Evolutionary conservation across 2,329 filamentous ascomycete genomes (phyloP), one percentile per base, ranked within the genome.

Genomic region (Aspergillus arachidicola): DNA sequence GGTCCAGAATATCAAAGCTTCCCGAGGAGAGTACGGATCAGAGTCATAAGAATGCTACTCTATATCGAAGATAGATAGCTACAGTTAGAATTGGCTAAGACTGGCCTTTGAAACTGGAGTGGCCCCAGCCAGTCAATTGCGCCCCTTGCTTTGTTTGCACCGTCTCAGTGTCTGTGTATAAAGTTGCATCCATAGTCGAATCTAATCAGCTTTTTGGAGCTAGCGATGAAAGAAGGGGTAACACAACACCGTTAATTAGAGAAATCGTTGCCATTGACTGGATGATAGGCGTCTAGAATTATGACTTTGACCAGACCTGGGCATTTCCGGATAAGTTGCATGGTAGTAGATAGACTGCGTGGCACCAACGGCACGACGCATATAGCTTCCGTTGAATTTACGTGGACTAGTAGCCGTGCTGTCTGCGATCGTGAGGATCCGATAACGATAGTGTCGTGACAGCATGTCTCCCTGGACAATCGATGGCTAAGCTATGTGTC

Each of bases 361-460:
- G 61, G 56, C 61, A 57, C 57, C 54, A 59, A 41, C 57, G 61
- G 61, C 54, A 51, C 43, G 45, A 56, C 57, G 48, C 36, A 59
- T 54, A 36, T 30, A 28, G 26, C 38, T 38, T 54, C 58, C 48
- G 23, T 21, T 45, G 36, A 38, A 50, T 53, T 23, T 19, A 50
- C 30, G 51, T 54, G 21, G n/a, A 36, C 12, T n/a, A 14, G n/a
- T 10, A 34, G 30, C 7, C 2, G 9, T 54, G 19, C 51, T 36
- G 51, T 36, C 32, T 38, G 30, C 4, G 51, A 48, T 45, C 36
- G 28, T 54, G 28, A 26, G 28, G 23, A 51, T 51, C 26, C 26
- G 19, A 51, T 51, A 11, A 38, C 21, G 34, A 34, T 55, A 14
- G 32, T 34, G 12, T 38, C 14, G 30, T 38, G 34, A n/a, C 6